These are phyloP conservation scores for Orbilia blumenaviensis DNA, from an alignment of 2,329 filamentous ascomycete genomes.

Conservation along the genomic window DNA sequence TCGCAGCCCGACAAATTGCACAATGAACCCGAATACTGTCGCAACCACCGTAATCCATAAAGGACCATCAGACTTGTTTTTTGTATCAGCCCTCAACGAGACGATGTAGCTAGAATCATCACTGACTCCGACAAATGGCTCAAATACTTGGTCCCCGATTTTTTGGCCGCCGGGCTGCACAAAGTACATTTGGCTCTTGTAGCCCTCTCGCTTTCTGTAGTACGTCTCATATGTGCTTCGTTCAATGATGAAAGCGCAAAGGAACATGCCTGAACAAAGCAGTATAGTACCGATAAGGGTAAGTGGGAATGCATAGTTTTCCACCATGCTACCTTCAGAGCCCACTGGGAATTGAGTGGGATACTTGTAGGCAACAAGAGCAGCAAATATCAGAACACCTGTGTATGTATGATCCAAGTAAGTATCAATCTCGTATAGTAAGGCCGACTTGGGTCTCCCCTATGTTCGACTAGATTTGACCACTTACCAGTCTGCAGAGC, in stretches of 20 bases:
- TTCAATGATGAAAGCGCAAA: conserved; percentile 53
- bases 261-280: conserved; percentile 46
- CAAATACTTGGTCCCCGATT: conserved; percentile 54
- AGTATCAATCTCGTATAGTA: background rate
- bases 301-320: conserved; percentile 39
- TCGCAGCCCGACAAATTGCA: conserved; percentile 53
- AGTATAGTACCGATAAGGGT: conserved; percentile 32
- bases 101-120: background rate
- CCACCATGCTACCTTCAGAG: background rate
- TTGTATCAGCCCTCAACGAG: background rate
- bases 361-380: conserved; percentile 1
- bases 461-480: too few species aligned
- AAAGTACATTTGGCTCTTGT: conserved; percentile 34
- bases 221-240: conserved; percentile 1
- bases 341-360: background rate
- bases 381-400: conserved; percentile 48
- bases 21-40: conserved; percentile 49
- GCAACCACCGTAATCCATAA: conserved; percentile 2
- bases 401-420: background rate
- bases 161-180: conserved; percentile 53
- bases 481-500: conserved; percentile 41
- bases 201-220: background rate
- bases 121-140: conserved; percentile 23
- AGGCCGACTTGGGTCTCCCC: too few species aligned
- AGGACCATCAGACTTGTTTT: too few species aligned